These are phyloP conservation scores for Inonotus obliquus DNA, from an alignment of 1,284 basidiomycete genomes.

Conservation along the genomic window DNA sequence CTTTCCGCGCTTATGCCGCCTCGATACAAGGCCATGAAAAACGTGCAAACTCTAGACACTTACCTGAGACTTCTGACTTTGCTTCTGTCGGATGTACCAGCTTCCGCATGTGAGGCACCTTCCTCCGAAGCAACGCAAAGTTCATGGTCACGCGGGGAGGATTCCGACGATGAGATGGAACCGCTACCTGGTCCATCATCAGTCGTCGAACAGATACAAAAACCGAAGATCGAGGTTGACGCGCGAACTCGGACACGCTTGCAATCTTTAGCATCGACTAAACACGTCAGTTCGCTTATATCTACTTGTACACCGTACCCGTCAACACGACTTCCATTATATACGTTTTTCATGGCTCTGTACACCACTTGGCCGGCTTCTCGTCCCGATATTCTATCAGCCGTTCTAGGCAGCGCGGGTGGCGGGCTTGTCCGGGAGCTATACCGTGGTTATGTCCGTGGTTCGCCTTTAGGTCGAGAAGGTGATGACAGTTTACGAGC, in stretches of 20 bases:
- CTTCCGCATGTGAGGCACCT: slow-evolving; percentile 45
- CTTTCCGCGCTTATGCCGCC: slow-evolving; percentile 56
- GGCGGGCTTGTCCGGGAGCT: slow-evolving; percentile 69
- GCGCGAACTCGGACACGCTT: slow-evolving; percentile 15
- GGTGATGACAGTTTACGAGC: slow-evolving; percentile 27
- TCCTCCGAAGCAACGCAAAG: slow-evolving; percentile 23
- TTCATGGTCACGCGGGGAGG: slow-evolving; percentile 9
- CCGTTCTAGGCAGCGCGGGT: slow-evolving; percentile 44
- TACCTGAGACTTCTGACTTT: slow-evolving; percentile 51
- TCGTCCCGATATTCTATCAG: slow-evolving; percentile 48
- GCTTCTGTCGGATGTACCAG: slow-evolving; percentile 52
- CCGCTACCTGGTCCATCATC: background rate
- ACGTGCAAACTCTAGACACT: slow-evolving; percentile 39
- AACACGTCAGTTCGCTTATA: slow-evolving; percentile 17
- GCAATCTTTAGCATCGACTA: slow-evolving; percentile 31
- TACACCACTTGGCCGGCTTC: slow-evolving; percentile 54
- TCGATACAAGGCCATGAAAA: slow-evolving; percentile 42
- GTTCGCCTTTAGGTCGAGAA: slow-evolving; percentile 50
- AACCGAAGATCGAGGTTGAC: slow-evolving; percentile 2
- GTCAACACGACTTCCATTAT: slow-evolving; percentile 38
- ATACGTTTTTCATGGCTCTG: slow-evolving; percentile 51
- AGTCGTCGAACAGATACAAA: background rate
- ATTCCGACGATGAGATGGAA: slow-evolving; percentile 9
- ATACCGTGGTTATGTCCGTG: slow-evolving; percentile 65
- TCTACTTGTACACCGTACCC: slow-evolving; percentile 28